Conservation (phyloP, 306 rosid genomes). For the Inga oerstediana region DNA sequence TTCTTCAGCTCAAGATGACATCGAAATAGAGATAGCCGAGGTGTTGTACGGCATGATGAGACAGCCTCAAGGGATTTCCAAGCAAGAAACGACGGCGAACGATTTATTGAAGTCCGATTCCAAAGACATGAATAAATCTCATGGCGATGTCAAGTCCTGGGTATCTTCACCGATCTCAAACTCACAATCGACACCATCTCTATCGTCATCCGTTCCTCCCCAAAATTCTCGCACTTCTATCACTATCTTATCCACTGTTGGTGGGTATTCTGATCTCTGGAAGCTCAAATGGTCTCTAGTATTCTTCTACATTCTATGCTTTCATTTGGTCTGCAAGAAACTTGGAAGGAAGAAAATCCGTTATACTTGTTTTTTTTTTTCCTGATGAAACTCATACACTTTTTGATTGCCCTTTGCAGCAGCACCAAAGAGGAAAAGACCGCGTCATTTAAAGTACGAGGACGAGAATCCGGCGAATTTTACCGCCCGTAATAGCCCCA, state of each 20-base stretch:
- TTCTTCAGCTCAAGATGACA: slow-evolving; percentile 75
- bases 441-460: slow-evolving; percentile 74
- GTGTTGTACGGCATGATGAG: slow-evolving; percentile 93
- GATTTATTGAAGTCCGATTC: slow-evolving; percentile 67
- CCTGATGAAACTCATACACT: neutral
- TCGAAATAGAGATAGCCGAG: slow-evolving; percentile 96
- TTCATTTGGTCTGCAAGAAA: slow-evolving; percentile 5
- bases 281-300: slow-evolving; percentile 16
- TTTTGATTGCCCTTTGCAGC: slow-evolving; percentile 30
- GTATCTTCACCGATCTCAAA: slow-evolving; percentile 85
- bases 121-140: slow-evolving; percentile 55
- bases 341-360: neutral
- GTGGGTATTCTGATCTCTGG: slow-evolving; percentile 53
- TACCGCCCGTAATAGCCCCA: slow-evolving; percentile 53
- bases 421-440: slow-evolving; percentile 92
- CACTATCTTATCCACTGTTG: slow-evolving; percentile 61
- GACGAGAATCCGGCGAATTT: slow-evolving; percentile 57
- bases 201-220: slow-evolving; percentile 40
- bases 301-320: slow-evolving; percentile 12
- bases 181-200: slow-evolving; percentile 45
- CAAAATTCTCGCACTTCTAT: slow-evolving; percentile 65
- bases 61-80: slow-evolving; percentile 37
- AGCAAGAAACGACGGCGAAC: slow-evolving; percentile 74
- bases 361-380: neutral
- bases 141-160: slow-evolving; percentile 65